These are phyloP conservation scores for Raddia distichophylla DNA, from an alignment of 176 grass and related monocot species.

Conservation along the genomic window DNA sequence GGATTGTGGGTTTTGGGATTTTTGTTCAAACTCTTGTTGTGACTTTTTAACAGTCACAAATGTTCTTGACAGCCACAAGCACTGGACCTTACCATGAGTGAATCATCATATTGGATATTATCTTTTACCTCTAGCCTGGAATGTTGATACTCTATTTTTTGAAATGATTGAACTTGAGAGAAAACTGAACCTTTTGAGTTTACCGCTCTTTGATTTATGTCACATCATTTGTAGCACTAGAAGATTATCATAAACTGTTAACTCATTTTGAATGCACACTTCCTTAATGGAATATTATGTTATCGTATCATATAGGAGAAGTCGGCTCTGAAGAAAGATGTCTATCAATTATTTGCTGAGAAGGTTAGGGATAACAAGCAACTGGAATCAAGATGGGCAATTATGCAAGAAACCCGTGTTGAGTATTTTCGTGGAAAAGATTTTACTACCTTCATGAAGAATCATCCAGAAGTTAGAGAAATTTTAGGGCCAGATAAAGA, in stretches of 20 bases:
- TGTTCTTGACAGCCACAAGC: neutral
- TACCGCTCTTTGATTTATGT: neutral
- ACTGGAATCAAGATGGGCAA: conserved; percentile 94
- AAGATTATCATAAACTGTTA: neutral
- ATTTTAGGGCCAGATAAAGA: conserved; percentile 78
- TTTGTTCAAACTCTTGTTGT: neutral
- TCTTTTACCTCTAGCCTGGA: neutral
- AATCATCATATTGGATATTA: neutral
- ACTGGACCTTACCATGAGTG: neutral
- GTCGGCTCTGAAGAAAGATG: conserved; percentile 74
- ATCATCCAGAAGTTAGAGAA: conserved; percentile 84
- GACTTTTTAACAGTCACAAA: neutral
- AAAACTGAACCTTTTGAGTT: neutral
- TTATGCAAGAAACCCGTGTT: conserved; percentile 98
- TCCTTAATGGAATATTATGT: conserved; percentile 16
- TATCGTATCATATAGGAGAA: conserved; percentile 56
- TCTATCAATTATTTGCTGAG: conserved; percentile 90
- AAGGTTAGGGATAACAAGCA: conserved; percentile 99
- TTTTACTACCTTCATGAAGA: conserved; percentile 81
- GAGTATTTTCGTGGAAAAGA: conserved; percentile 99
- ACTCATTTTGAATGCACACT: neutral
- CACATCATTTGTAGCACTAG: neutral
- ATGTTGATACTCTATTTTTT: conserved; percentile 13
- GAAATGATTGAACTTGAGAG: neutral
- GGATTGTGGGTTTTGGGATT: neutral